Percentiles rank a stretch among this genome's conserved stretches.
Evolutionary conservation across 2,329 filamentous ascomycete species (phyloP).

Genomic region (Sporothrix mexicana): DNA sequence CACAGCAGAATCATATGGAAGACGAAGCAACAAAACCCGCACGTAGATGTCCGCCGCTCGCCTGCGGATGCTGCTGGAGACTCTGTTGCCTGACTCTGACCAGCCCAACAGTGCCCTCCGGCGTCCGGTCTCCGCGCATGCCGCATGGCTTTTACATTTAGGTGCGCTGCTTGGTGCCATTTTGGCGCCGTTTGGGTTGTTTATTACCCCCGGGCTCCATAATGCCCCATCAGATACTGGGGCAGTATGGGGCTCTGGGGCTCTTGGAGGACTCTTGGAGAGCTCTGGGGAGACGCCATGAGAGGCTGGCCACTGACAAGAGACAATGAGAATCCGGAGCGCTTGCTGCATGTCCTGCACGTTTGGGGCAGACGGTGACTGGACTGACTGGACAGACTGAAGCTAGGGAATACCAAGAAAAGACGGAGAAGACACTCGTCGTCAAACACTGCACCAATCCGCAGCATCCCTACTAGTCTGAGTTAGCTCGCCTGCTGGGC

Average conservation of each 20-base stretch:
- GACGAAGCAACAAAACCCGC: not conserved
- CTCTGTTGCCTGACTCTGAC: not conserved
- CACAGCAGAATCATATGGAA: constrained; percentile 5
- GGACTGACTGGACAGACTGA: not conserved
- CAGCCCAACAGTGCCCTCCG: not conserved
- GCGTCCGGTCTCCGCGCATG: constrained; percentile 23
- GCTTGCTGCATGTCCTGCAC: constrained; percentile 11
- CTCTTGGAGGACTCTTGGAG: not conserved
- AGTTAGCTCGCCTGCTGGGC: not conserved
- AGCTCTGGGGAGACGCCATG: not conserved
- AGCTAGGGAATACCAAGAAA: not conserved
- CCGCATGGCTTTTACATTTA: constrained; percentile 15
- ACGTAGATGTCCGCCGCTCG: constrained; percentile 7
- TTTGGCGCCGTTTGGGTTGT: constrained; percentile 24
- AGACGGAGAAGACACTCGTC: not conserved
- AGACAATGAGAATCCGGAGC: not conserved
- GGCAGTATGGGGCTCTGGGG: constrained; percentile 21
- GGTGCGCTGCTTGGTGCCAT: not conserved
- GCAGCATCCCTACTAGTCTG: not conserved
- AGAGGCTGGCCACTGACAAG: not conserved
- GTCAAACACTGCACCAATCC: constrained; percentile 4
- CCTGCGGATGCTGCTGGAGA: not conserved
- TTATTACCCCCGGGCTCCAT: constrained; percentile 23
- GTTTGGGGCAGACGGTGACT: not conserved
- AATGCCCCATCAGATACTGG: not conserved